These are phyloP conservation scores for Yamadazyma epiphylla DNA, from an alignment of 1,139 yeast genomes.

Conservation along the genomic window DNA sequence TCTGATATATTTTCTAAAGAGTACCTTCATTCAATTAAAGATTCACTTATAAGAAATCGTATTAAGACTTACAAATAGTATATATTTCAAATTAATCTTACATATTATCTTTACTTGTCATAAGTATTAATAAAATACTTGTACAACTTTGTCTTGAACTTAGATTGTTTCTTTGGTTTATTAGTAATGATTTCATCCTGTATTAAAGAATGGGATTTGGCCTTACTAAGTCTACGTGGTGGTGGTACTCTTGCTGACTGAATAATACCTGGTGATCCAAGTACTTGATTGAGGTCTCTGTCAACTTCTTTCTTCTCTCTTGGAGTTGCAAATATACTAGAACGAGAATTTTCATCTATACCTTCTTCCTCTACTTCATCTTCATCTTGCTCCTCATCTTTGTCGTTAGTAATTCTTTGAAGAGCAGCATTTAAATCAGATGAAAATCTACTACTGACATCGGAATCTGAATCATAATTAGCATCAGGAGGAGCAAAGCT, in stretches of 20 bases:
- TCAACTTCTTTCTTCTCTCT: not conserved
- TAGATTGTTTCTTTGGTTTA: constrained; percentile 17
- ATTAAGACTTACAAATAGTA: no score
- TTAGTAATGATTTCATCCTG: constrained; percentile 4
- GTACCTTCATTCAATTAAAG: constrained; percentile 1
- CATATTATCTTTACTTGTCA: no score
- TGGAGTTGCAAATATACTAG: constrained; percentile 5
- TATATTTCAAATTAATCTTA: no score
- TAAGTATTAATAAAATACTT: constrained; percentile 35
- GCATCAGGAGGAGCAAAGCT: constrained; percentile 9
- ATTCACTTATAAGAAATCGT: constrained; percentile 1
- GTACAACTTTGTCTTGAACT: constrained; percentile 30
- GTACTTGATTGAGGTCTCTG: not conserved
- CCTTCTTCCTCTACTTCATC: constrained; percentile 1
- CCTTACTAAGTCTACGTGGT: not conserved
- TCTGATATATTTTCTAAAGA: constrained; percentile 3
- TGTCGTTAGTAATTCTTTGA: constrained; percentile 10
- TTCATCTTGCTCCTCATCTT: constrained; percentile 1
- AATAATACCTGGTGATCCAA: not conserved
- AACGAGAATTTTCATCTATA: not conserved
- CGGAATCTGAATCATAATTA: constrained; percentile 10
- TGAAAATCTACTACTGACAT: constrained; percentile 13
- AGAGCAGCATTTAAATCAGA: constrained; percentile 15
- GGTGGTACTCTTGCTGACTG: not conserved
- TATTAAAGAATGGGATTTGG: not conserved